Evolutionary conservation across 2,329 filamentous ascomycete genomes (phyloP).

Genomic region (Aspergillus fijiensis): DNA sequence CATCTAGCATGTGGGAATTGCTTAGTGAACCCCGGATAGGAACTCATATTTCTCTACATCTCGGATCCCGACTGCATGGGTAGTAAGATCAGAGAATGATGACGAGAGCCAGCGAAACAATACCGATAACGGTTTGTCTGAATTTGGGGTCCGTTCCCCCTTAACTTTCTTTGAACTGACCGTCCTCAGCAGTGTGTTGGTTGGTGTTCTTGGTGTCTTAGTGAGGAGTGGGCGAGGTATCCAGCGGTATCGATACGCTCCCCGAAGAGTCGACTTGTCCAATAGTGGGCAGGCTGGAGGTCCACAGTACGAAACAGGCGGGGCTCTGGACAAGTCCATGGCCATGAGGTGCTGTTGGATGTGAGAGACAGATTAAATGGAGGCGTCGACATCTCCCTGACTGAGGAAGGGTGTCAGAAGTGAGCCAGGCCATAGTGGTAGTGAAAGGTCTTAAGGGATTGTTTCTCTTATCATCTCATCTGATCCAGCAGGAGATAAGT

Average conservation of each 20-base stretch:
- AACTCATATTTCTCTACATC: neutral
- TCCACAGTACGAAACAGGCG: slow-evolving; percentile 8
- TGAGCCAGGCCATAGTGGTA: neutral
- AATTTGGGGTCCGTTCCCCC: neutral
- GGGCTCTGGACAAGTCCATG: slow-evolving; percentile 9
- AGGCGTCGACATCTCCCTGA: neutral
- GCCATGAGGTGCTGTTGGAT: slow-evolving; percentile 3
- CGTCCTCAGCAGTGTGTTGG: neutral
- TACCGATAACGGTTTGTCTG: neutral
- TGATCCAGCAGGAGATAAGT: neutral
- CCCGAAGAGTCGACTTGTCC: slow-evolving; percentile 8
- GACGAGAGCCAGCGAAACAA: neutral
- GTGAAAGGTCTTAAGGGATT: neutral
- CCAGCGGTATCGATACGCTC: slow-evolving; percentile 9
- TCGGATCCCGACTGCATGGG: neutral
- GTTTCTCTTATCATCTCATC: neutral
- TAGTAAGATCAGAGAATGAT: neutral
- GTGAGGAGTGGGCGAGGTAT: slow-evolving; percentile 4
- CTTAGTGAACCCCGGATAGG: neutral
- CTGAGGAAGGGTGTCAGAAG: neutral
- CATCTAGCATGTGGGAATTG: neutral
- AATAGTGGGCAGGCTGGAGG: slow-evolving; percentile 7
- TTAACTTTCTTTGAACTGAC: neutral
- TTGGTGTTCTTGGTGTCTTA: neutral
- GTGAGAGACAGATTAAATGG: slow-evolving; percentile 14